Evolutionary conservation across 805 yeast species (phyloP).

Genomic region (Zygosaccharomyces kombuchaensis): DNA sequence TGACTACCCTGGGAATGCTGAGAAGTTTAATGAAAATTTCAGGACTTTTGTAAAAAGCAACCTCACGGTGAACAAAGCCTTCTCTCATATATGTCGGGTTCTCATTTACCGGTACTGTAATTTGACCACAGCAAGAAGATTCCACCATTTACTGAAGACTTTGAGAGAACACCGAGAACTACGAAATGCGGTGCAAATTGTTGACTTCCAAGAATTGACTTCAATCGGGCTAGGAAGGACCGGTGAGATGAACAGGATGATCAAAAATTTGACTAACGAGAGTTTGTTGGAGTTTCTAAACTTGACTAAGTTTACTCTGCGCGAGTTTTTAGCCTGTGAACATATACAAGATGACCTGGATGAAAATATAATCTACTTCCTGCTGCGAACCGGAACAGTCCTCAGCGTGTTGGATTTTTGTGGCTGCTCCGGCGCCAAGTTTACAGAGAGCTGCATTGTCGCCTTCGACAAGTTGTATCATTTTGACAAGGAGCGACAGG

Average conservation of each 20-base stretch:
- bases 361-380: constrained; percentile 36
- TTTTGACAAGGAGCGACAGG: constrained; percentile 13
- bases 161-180: constrained; percentile 43
- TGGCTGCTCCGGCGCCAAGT: constrained; percentile 69
- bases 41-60: constrained; percentile 49
- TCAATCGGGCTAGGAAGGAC: constrained; percentile 88
- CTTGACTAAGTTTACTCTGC: constrained; percentile 56
- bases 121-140: constrained; percentile 76
- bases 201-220: constrained; percentile 86
- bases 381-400: constrained; percentile 32
- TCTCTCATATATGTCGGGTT: constrained; percentile 53
- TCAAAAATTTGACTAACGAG: constrained; percentile 78
- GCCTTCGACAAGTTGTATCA: constrained; percentile 29
- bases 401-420: constrained; percentile 79
- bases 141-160: constrained; percentile 63
- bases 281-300: constrained; percentile 63
- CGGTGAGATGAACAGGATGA: constrained; percentile 83
- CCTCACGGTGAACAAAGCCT: constrained; percentile 52
- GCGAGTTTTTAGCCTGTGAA: constrained; percentile 80
- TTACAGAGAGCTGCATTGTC: constrained; percentile 53
- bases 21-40: constrained; percentile 41
- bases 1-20: constrained; percentile 47
- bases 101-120: constrained; percentile 62
- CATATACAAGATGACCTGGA: constrained; percentile 81
- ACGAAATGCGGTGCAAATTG: constrained; percentile 57